These are phyloP conservation scores for Diaporthe humulicola DNA, from an alignment of 2,329 filamentous ascomycete genomes.

Conservation along the genomic window DNA sequence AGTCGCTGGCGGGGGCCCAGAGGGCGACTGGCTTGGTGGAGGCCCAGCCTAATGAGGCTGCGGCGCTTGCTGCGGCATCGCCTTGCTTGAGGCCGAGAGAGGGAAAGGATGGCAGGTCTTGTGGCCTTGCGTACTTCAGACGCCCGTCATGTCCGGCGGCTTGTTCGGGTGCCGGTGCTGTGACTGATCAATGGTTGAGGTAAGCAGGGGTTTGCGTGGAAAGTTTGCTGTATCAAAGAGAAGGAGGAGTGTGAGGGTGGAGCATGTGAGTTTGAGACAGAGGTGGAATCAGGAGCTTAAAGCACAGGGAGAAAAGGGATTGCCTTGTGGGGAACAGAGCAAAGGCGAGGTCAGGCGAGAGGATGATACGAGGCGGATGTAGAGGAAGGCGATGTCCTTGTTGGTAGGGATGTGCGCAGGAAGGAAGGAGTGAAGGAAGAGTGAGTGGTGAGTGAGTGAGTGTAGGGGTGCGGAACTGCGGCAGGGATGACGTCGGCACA, in stretches of 20 bases:
- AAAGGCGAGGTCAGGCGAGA: neutral
- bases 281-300: neutral
- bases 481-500: constrained; percentile 33
- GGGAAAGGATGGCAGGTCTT: constrained; percentile 82
- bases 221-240: neutral
- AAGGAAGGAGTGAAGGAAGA: neutral
- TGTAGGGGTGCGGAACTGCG: neutral
- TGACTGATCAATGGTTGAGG: neutral
- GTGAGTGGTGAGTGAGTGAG: neutral
- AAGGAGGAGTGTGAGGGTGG: neutral
- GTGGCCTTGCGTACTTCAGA: constrained; percentile 79
- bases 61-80: constrained; percentile 77
- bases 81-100: constrained; percentile 71
- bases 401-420: neutral
- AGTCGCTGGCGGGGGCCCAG: constrained; percentile 75
- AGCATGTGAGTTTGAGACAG: neutral
- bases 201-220: neutral
- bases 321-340: neutral
- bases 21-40: constrained; percentile 66
- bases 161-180: neutral
- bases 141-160: constrained; percentile 52
- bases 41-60: constrained; percentile 79
- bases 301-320: neutral
- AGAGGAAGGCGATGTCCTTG: neutral
- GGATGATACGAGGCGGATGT: constrained; percentile 35